These are phyloP conservation scores for Silene conica DNA, from an alignment of 148 eudicot genomes.

Conservation along the genomic window DNA sequence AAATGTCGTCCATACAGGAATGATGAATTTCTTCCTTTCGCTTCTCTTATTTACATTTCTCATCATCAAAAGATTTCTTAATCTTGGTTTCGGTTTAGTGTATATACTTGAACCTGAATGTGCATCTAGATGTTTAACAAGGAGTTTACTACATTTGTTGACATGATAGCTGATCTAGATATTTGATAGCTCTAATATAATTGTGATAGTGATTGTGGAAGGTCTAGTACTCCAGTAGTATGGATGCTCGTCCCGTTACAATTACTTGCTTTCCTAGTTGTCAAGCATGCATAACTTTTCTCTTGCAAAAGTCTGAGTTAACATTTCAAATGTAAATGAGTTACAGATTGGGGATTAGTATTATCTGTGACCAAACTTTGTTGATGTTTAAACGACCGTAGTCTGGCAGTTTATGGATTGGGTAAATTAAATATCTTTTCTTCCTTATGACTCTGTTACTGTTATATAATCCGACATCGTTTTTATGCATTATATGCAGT, in stretches of 20 bases:
- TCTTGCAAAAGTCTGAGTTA: too few relatives aligned
- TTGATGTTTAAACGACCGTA: too few relatives aligned
- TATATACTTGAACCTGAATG: not conserved
- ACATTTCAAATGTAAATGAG: not conserved
- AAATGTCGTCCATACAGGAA: not conserved
- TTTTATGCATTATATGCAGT: not conserved
- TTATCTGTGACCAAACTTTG: not conserved
- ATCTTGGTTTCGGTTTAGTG: not conserved
- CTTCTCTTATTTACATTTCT: too few relatives aligned
- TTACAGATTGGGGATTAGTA: not conserved
- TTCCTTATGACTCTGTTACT: not conserved
- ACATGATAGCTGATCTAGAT: too few relatives aligned
- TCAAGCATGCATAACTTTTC: not conserved
- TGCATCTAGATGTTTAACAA: not conserved
- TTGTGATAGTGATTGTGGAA: not conserved
- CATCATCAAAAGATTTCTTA: too few relatives aligned
- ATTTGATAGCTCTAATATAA: too few relatives aligned
- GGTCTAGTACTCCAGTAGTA: not conserved
- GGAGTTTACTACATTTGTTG: not conserved
- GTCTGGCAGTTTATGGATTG: not conserved
- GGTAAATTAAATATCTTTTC: too few relatives aligned
- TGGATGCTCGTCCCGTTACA: not conserved
- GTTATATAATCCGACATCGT: not conserved
- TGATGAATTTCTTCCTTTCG: not conserved
- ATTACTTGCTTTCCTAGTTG: too few relatives aligned